Evolutionary conservation across 1,284 basidiomycete genomes (phyloP), one percentile per base, ranked within the genome.

Genomic region (Uromyces viciae-fabae): DNA sequence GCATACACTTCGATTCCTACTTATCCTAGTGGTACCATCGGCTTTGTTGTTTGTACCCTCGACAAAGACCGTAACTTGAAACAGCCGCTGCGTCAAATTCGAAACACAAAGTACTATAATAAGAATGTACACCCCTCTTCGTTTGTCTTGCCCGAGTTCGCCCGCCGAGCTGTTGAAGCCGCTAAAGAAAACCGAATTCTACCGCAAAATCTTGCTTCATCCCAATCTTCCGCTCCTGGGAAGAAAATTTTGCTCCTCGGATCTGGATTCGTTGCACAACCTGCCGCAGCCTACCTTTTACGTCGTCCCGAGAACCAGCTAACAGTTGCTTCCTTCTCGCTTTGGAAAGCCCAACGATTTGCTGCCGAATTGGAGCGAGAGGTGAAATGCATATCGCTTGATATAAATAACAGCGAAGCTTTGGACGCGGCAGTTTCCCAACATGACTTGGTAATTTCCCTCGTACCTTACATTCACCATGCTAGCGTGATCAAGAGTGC

Each of bases 1-100:
- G 96, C 94, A 19, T 98, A 90, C 88, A 97, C 95, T 83, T 97
- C 95, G 72, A 97, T 99, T 85, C 97, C 97, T 1, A 98, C 96
- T 25, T 86, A 99, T 87, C 97, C 97, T 31, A 92, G 93, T 43
- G 96, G 97, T 60, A 95, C 97, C 86, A 99, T 99, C 85, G 96
- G 97, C 38, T 97, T 97, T 88, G 90, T 97, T 83, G 89, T 99
- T 81, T 94, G 92, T 87, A 92, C 94, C 79, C 94, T 94, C 87
- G 92, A 91, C 71, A 88, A 88, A 43, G 89, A 88, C 33, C 89
- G 93, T 72, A 90, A 93, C 84, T 87, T 97, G 82, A 89, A 88
- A 82, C 90, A 89, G 52, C 92, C 94, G 0, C 86, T 88, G 54
- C 90, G 93, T 82, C 88, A 90, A 81, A 91, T 94, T 75, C 88